A percentile compares a stretch with the other conserved stretches of the same genome.
These are phyloP conservation scores for Dimargaris xerosporica DNA, from an alignment of 192 early-diverging fungal species.

Conservation along the genomic window DNA sequence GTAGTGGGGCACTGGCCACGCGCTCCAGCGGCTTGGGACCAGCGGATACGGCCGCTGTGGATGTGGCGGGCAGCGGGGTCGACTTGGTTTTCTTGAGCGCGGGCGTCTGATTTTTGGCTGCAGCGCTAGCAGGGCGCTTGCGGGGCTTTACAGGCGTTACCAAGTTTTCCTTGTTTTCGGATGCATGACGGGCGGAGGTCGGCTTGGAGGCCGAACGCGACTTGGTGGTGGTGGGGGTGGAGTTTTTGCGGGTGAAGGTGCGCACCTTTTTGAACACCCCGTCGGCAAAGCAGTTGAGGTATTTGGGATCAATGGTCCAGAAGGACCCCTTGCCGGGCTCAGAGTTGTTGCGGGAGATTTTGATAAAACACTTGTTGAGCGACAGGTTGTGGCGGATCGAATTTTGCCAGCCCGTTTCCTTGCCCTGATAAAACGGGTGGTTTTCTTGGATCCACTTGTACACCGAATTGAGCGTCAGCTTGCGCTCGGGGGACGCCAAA, in stretches of 20 bases:
- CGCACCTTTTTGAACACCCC: slow-evolving; percentile 53
- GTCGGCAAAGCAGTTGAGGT: slow-evolving; percentile 47
- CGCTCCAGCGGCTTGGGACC: background rate
- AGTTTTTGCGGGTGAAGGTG: background rate
- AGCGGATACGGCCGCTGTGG: background rate
- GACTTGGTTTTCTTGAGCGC: background rate
- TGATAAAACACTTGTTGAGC: slow-evolving; percentile 66
- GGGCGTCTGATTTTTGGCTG: background rate
- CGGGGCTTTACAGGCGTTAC: background rate
- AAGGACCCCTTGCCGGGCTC: slow-evolving; percentile 94
- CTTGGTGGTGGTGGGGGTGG: background rate
- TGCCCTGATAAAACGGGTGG: slow-evolving; percentile 49
- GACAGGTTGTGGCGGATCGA: slow-evolving; percentile 76
- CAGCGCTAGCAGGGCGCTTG: background rate
- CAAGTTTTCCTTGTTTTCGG: background rate
- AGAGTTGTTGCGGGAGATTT: slow-evolving; percentile 49
- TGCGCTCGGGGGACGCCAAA: slow-evolving; percentile 28
- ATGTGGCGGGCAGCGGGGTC: background rate
- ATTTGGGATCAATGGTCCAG: slow-evolving; percentile 77
- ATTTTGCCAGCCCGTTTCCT: slow-evolving; percentile 43
- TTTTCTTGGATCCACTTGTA: slow-evolving; percentile 50
- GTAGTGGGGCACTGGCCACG: background rate
- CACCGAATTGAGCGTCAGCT: slow-evolving; percentile 51
- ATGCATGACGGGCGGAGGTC: background rate
- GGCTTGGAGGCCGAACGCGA: background rate